Percentiles rank a stretch among this genome's conserved stretches.
Evolutionary conservation across 495 filamentous ascomycete genomes (phyloP).

Genomic region (Penicillium goetzii): DNA sequence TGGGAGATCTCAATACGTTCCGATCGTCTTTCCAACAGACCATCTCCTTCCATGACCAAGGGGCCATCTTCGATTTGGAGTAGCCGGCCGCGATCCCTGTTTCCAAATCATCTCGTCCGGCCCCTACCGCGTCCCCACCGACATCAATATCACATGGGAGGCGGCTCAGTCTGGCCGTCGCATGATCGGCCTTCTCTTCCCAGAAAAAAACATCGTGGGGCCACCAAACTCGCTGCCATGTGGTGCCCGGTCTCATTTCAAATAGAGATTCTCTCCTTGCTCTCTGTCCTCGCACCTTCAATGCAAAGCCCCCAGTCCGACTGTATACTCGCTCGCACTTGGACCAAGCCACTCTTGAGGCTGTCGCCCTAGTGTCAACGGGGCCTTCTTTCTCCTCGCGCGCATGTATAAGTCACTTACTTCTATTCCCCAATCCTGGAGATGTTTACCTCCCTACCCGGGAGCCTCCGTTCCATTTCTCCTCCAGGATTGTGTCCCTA

Average conservation of each 20-base stretch:
- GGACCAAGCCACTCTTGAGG: not conserved
- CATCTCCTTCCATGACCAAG: not conserved
- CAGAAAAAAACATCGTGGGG: not conserved
- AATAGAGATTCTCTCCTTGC: constrained; percentile 9
- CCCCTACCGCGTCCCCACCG: not conserved
- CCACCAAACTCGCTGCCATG: constrained; percentile 3
- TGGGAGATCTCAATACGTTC: not conserved
- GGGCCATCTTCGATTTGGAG: not conserved
- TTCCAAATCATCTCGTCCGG: not conserved
- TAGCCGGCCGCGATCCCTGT: not conserved
- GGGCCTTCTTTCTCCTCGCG: not conserved
- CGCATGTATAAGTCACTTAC: constrained; percentile 9
- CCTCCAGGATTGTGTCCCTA: not conserved
- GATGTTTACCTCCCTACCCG: not conserved
- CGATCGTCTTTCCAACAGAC: not conserved
- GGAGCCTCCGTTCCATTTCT: not conserved
- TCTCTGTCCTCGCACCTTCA: not conserved
- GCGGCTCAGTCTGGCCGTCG: not conserved
- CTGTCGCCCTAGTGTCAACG: not conserved
- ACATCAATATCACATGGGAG: not conserved
- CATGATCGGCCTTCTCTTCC: not conserved
- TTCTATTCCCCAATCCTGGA: not conserved
- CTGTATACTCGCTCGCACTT: constrained; percentile 7
- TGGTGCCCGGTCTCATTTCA: constrained; percentile 7
- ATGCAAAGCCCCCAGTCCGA: constrained; percentile 7